Evolutionary conservation across 441 rosid species (phyloP).

Genomic region (Eutrema salsugineum): DNA sequence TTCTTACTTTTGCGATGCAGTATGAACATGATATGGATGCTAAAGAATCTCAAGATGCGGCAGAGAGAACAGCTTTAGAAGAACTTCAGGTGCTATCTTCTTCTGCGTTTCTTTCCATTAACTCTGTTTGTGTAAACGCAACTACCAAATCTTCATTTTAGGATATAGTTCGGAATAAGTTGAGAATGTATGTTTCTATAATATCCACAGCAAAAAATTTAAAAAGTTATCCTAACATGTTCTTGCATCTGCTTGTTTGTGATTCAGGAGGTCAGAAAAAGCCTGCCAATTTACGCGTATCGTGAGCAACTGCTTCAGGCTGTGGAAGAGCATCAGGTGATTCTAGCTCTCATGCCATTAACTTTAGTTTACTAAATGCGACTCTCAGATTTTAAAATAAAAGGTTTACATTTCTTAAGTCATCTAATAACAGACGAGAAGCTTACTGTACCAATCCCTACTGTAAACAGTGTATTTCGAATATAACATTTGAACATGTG

Average conservation of each 20-base stretch:
- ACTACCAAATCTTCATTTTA: neutral
- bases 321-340: slow-evolving; percentile 72
- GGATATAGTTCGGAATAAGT: neutral
- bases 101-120: neutral
- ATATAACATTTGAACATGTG: neutral
- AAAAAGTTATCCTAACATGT: neutral
- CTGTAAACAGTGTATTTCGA: neutral
- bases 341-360: slow-evolving; percentile 5
- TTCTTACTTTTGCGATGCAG: slow-evolving; percentile 37
- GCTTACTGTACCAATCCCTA: neutral
- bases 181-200: neutral
- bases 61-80: slow-evolving; percentile 65
- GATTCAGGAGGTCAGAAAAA: slow-evolving; percentile 77
- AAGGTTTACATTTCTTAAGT: neutral
- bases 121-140: slow-evolving; percentile 5
- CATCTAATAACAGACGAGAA: neutral
- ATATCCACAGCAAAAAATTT: neutral
- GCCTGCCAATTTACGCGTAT: slow-evolving; percentile 77
- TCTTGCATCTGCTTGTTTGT: slow-evolving; percentile 19
- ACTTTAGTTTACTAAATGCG: neutral
- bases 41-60: slow-evolving; percentile 43
- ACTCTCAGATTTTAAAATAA: neutral
- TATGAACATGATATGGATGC: slow-evolving; percentile 43
- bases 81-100: slow-evolving; percentile 66
- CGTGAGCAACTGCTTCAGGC: slow-evolving; percentile 84